Evolutionary conservation across 306 rosid genomes (phyloP).

Genomic region (Prunus mira): DNA sequence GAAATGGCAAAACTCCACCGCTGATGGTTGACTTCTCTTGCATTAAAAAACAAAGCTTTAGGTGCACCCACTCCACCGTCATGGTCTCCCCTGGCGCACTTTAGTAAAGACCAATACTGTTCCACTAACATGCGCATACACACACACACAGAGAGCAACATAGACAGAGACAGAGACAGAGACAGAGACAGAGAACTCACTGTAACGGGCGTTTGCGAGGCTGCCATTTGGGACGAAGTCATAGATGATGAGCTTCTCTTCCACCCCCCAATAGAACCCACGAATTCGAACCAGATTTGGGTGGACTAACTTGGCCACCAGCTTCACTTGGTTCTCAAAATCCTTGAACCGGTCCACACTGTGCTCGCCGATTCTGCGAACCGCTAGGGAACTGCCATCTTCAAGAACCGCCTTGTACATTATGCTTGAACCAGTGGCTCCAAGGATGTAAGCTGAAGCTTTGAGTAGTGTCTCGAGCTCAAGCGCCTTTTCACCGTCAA

Average conservation of each 20-base stretch:
- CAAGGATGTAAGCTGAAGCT: slow-evolving; percentile 86
- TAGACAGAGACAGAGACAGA: neutral
- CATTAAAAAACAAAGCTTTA: slow-evolving; percentile 37
- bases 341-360: slow-evolving; percentile 80
- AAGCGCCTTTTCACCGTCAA: slow-evolving; percentile 76
- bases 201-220: slow-evolving; percentile 93
- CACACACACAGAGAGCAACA: neutral
- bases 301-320: slow-evolving; percentile 76
- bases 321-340: slow-evolving; percentile 70
- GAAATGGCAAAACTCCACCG: neutral
- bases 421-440: slow-evolving; percentile 94
- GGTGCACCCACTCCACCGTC: slow-evolving; percentile 62
- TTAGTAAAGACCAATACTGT: neutral
- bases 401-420: slow-evolving; percentile 93
- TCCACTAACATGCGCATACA: slow-evolving; percentile 25
- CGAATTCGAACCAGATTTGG: slow-evolving; percentile 83
- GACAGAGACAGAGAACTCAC: slow-evolving; percentile 37
- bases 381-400: slow-evolving; percentile 76
- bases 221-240: slow-evolving; percentile 92
- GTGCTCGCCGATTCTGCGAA: slow-evolving; percentile 84
- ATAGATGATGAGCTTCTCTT: slow-evolving; percentile 89
- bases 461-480: slow-evolving; percentile 76
- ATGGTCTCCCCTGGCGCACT: neutral
- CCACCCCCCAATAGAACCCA: slow-evolving; percentile 84
- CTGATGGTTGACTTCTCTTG: slow-evolving; percentile 43